phyloP scores from a whole-genome alignment of 2,329 filamentous ascomycete genomes.

The Fusarium anguioides region DNA sequence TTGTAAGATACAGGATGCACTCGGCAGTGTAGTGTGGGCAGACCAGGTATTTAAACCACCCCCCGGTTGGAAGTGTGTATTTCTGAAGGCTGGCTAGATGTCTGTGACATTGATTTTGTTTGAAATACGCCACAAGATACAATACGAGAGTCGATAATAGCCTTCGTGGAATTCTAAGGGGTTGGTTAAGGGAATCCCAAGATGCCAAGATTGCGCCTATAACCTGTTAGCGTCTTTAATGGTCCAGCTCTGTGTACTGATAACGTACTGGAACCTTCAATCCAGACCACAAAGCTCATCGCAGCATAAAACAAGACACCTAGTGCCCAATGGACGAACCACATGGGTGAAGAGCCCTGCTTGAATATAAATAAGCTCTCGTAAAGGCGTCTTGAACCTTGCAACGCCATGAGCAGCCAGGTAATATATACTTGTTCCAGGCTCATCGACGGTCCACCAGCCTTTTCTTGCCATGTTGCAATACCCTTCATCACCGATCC shows the following conservation, averaged over 20 bases:
- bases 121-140: constrained; percentile 75
- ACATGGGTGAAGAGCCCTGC: constrained; percentile 79
- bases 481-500: constrained; percentile 65
- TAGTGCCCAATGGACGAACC: constrained; percentile 82
- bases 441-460: constrained; percentile 57
- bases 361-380: constrained; percentile 76
- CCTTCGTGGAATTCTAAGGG: constrained; percentile 39
- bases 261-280: constrained; percentile 78
- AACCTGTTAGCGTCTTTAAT: constrained; percentile 15
- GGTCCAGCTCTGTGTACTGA: neutral
- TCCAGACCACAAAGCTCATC: constrained; percentile 82
- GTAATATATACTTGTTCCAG: constrained; percentile 71
- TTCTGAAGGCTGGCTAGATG: constrained; percentile 78
- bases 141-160: constrained; percentile 63
- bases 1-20: constrained; percentile 82
- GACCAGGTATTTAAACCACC: constrained; percentile 77
- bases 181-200: constrained; percentile 44
- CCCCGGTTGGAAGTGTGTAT: constrained; percentile 82
- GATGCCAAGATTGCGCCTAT: constrained; percentile 50
- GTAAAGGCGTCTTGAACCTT: constrained; percentile 79
- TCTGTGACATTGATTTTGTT: constrained; percentile 80
- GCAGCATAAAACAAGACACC: constrained; percentile 81
- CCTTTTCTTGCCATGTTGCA: constrained; percentile 52
- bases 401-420: constrained; percentile 79
- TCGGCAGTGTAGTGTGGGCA: constrained; percentile 95